phyloP scores from a whole-genome alignment of 208 protist genomes.

The Leishmania aethiopica region DNA sequence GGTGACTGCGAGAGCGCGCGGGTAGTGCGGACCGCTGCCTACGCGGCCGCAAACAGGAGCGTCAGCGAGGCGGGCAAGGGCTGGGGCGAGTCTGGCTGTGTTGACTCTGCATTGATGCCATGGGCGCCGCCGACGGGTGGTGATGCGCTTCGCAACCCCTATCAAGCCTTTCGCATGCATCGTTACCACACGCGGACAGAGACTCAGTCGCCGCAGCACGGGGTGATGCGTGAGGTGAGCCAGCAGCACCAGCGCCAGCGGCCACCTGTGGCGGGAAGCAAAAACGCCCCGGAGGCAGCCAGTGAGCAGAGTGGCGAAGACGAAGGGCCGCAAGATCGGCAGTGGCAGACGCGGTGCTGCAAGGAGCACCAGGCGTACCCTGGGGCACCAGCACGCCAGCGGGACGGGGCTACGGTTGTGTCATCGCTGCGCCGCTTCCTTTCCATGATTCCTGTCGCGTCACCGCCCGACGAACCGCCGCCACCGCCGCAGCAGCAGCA shows the following conservation, averaged over 20 bases:
- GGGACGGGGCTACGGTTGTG: constrained; percentile 9
- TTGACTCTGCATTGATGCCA: neutral
- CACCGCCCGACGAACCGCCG: neutral
- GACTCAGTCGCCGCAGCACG: neutral
- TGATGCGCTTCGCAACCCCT: neutral
- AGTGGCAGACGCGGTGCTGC: neutral
- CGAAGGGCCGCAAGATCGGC: neutral
- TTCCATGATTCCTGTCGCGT: neutral
- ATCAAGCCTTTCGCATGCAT: constrained; percentile 1
- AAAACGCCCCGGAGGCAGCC: neutral
- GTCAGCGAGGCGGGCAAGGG: constrained; percentile 2
- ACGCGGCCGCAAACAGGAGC: constrained; percentile 8
- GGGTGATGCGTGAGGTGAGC: neutral
- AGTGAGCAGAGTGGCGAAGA: neutral
- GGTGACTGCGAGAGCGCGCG: neutral
- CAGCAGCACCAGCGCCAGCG: constrained; percentile 1
- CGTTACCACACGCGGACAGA: neutral
- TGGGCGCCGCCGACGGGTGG: neutral
- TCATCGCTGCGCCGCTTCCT: constrained; percentile 12
- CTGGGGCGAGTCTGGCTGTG: neutral
- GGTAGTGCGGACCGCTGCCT: neutral
- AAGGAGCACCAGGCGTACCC: neutral
- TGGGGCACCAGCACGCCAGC: neutral
- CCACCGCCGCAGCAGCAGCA: neutral
- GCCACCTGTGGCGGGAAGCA: neutral